Percentiles rank a stretch among this genome's conserved stretches.
Conservation (phyloP, 768 basidiomycete species). For the Chalciporus piperatus region DNA sequence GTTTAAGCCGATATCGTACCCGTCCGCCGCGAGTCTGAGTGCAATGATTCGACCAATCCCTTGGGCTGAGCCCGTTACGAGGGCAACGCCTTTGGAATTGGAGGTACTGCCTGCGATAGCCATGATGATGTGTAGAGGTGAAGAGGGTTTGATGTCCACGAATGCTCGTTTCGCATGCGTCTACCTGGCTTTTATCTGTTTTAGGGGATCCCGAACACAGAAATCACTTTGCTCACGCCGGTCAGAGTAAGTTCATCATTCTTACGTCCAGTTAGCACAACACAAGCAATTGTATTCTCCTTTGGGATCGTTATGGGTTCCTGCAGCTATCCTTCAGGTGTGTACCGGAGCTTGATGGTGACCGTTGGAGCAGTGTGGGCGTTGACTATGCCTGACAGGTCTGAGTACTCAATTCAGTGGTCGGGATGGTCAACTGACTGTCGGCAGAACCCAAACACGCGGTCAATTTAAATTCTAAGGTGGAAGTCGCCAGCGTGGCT, state of each 20-base stretch:
- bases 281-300: too few species aligned
- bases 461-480: too few species aligned
- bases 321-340: too few species aligned
- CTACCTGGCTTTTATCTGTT: neutral
- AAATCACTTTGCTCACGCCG: neutral
- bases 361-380: too few species aligned
- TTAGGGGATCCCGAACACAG: neutral
- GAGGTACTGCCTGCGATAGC: neutral
- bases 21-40: conserved; percentile 35
- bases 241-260: neutral
- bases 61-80: conserved; percentile 31
- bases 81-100: conserved; percentile 26
- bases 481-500: too few species aligned
- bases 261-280: neutral
- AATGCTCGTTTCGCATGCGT: neutral
- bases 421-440: too few species aligned
- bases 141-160: neutral
- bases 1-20: conserved; percentile 35
- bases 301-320: too few species aligned
- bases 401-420: too few species aligned
- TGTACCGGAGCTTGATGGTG: too few species aligned
- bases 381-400: too few species aligned
- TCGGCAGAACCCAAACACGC: too few species aligned
- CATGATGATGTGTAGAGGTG: neutral
- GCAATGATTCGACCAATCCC: conserved; percentile 37